Evolutionary conservation across 2,329 filamentous ascomycete species (phyloP), one percentile per base, ranked within the genome.

Genomic region (Fusarium foetens): DNA sequence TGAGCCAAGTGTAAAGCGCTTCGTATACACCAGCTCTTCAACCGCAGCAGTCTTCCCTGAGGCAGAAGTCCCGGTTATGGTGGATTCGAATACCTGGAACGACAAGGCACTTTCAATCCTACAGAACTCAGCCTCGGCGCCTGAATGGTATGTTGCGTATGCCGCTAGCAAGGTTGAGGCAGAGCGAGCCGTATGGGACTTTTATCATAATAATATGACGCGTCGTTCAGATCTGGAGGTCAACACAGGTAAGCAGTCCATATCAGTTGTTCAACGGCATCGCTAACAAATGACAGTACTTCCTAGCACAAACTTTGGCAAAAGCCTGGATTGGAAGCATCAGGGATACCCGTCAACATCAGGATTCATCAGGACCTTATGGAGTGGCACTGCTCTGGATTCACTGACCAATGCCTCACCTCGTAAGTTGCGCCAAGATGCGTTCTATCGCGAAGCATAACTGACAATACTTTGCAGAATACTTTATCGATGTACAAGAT

Each of bases 401-500:
- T 36, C 43, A 19, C 39, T 59, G 8, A 2, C 41, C 5, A 29
- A 42, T 25, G 19, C 43, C 0, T 31, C n/a, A 6, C 45, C 46
- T 25, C 62, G 66, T 68, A 33, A 33, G 27, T 17, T n/a, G 3
- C 14, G 4, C 16, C 13, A 10, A 8, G 3, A 8, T n/a, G 0
- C 21, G 7, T n/a, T 7, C 11, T 13, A 4, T 19, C 17, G 6
- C 14, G 12, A 45, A 14, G 12, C 4, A 5, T 12, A 1, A 25
- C 46, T 57, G 14, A 65, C 9, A 23, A 3, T 7, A 1, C 8
- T 13, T 4, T 51, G 86, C 5, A 58, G 83, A 80, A 74, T 80
- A 83, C 75, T 83, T 80, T 75, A 77, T 86, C 25, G 80, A 87
- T 70, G 83, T 86, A 1, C 78, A 84, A 41, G 87, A 89, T 58